Evolutionary conservation across 371 early-diverging fungal species (phyloP), one percentile per base, ranked within the genome.

Genomic region (Lichtheimia ramosa): DNA sequence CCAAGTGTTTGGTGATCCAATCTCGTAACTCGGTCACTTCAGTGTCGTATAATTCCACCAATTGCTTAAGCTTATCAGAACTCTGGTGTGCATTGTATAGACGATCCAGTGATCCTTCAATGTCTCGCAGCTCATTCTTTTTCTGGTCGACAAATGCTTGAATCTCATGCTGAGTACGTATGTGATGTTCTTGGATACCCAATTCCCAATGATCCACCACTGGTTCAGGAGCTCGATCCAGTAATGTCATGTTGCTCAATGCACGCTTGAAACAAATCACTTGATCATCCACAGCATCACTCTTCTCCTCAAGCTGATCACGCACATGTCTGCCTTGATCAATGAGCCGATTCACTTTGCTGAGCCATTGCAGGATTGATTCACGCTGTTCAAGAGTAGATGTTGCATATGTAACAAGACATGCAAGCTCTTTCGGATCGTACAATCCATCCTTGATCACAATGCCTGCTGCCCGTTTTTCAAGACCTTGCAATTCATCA

Each of bases 1-100:
- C 23, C 43, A 70, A 58, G 6, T 67, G 70, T 4, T 70, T 60
- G 25, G 64, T 43, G 18, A 79, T 66, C 79, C 79, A 79, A 5
- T 55, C 59, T 0, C 58, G 67, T 21, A 79, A 28, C 24, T 68
- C 52, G 10, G 55, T 48, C 10, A 72, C 67, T 16, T 75, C 70
- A 15, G 59, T 52, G 25, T 67, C 68, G 60, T 75, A 74, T 40
- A 66, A 63, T 8, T 49, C 59, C n/a, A 72, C 64, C 13, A 70
- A 61, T 0, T 58, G 39, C 40, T 72, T 71, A 48, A 68, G 59
- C 14, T 54, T 62, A 12, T 70, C 65, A 0, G 69, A 65, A 13
- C 62, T 68, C 16, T 57, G 65, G 40, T 71, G 74, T 0, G 60
- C 52, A 43, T 27, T 24, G 41, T 55, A 42, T 2, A 56, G 24